Evolutionary conservation across 768 basidiomycete species (phyloP).

Genomic region (Tricholoma saponaceum): DNA sequence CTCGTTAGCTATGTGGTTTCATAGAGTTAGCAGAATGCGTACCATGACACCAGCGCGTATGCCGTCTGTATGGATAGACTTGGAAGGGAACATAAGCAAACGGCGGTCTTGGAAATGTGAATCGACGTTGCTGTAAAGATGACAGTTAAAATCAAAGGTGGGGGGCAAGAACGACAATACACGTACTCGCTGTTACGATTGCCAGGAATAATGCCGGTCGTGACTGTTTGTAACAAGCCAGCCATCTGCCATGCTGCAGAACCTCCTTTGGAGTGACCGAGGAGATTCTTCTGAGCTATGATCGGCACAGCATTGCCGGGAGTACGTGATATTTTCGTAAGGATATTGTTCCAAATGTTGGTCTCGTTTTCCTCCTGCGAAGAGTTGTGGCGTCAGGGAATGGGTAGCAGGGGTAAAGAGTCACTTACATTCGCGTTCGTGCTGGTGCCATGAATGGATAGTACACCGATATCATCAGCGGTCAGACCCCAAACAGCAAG

Average conservation of each 20-base stretch:
- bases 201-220: conserved; percentile 85
- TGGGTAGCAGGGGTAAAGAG: background rate
- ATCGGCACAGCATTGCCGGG: conserved; percentile 96
- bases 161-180: background rate
- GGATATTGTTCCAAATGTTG: conserved; percentile 93
- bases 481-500: conserved; percentile 96
- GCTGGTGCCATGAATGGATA: conserved; percentile 88
- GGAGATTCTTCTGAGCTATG: conserved; percentile 95
- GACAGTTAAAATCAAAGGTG: background rate
- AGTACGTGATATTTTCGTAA: conserved; percentile 84
- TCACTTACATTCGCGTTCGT: conserved; percentile 70
- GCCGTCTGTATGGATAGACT: conserved; percentile 91
- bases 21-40: conserved; percentile 16
- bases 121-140: conserved; percentile 75
- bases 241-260: conserved; percentile 98
- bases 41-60: conserved; percentile 87
- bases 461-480: conserved; percentile 87
- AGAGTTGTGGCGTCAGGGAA: conserved; percentile 7
- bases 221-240: conserved; percentile 84
- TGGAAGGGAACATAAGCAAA: conserved; percentile 96
- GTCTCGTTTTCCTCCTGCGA: conserved; percentile 94
- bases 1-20: conserved; percentile 4
- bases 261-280: conserved; percentile 98
- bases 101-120: conserved; percentile 85
- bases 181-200: conserved; percentile 96